Evolutionary conservation across 257 asterid species (phyloP), one percentile per base, ranked within the genome.

Genomic region (Penstemon davidsonii): DNA sequence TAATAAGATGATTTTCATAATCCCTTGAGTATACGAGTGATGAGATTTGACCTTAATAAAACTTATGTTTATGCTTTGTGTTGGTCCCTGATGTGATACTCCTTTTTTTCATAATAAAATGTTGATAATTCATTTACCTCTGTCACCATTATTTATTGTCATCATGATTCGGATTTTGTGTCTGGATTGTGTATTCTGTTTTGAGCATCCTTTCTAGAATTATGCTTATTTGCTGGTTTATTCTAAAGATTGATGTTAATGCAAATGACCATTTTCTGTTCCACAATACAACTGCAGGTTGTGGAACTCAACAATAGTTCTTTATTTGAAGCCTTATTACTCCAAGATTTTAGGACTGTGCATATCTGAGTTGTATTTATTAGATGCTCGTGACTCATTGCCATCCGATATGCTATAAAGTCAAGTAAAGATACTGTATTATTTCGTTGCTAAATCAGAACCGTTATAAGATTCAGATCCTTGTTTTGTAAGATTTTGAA

Each of bases 211-310:
- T 0, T 42, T 5, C 18, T 2, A 33, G 39, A 77, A 12, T 43
- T 42, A 38, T 61, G 49, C 5, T 47, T 47, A 57, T 71, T 63
- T 61, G 33, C 54, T 66, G 69, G 52, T 81, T 68, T 68, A 55
- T 68, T 40, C 37, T 62, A 1, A 67, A 50, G 61, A 11, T 65
- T 69, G 72, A 80, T 70, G 57, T 68, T 75, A 25, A 57, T 71
- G 73, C 78, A 62, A 79, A 72, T 84, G 90, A 82, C 89, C 64
- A 67, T 75, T 71, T 68, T 77, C 61, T 84, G 80, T 81, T 84
- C 83, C 82, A 66, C 80, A 73, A 77, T 83, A 76, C 80, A 40
- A 79, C 86, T 87, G 93, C 95, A 90, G 96, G 93, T 82, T 78
- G 79, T 79, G 81, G 86, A 85, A 87, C 76, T 78, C 90, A 71